Evolutionary conservation across 2,329 filamentous ascomycete species (phyloP).

Genomic region (Chaetomium strumarium): DNA sequence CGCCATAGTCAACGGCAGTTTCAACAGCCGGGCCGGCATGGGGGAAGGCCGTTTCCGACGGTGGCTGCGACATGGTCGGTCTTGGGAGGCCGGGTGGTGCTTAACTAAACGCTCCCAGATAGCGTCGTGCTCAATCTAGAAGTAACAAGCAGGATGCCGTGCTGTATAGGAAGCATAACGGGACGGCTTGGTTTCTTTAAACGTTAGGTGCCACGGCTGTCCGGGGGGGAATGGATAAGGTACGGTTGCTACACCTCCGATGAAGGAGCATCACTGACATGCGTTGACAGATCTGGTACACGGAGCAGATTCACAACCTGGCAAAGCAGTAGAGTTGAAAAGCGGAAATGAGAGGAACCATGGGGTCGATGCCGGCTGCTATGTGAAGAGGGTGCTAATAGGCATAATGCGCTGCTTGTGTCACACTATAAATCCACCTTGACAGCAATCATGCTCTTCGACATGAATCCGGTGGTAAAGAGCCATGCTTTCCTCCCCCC

Average conservation of each 20-base stretch:
- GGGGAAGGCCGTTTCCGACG: slow-evolving; percentile 34
- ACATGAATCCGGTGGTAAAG: slow-evolving; percentile 51
- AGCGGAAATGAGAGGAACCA: not conserved
- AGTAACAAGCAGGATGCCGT: slow-evolving; percentile 32
- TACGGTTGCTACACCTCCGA: not conserved
- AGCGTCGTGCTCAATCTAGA: slow-evolving; percentile 33
- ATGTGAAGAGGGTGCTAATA: not conserved
- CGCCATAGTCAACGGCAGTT: slow-evolving; percentile 59
- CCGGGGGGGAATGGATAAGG: slow-evolving; percentile 13
- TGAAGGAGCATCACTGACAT: not conserved
- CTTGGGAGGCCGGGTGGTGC: slow-evolving; percentile 34
- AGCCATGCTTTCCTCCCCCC: slow-evolving; percentile 48
- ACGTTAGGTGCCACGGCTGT: slow-evolving; percentile 1
- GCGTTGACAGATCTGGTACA: slow-evolving; percentile 6
- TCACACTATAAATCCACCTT: slow-evolving; percentile 42
- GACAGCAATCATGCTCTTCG: slow-evolving; percentile 43
- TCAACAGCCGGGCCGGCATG: slow-evolving; percentile 44
- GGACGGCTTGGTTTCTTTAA: slow-evolving; percentile 7
- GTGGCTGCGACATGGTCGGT: slow-evolving; percentile 38
- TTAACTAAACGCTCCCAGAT: slow-evolving; percentile 35
- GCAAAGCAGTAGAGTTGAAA: not conserved
- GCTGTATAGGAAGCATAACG: slow-evolving; percentile 25
- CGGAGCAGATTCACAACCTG: slow-evolving; percentile 2
- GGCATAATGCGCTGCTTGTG: not conserved
- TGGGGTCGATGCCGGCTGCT: not conserved